A percentile compares a stretch with the other conserved stretches of the same genome.
Evolutionary conservation across 139 green algal genomes (phyloP).

Genomic region (Eudorina sp.): DNA sequence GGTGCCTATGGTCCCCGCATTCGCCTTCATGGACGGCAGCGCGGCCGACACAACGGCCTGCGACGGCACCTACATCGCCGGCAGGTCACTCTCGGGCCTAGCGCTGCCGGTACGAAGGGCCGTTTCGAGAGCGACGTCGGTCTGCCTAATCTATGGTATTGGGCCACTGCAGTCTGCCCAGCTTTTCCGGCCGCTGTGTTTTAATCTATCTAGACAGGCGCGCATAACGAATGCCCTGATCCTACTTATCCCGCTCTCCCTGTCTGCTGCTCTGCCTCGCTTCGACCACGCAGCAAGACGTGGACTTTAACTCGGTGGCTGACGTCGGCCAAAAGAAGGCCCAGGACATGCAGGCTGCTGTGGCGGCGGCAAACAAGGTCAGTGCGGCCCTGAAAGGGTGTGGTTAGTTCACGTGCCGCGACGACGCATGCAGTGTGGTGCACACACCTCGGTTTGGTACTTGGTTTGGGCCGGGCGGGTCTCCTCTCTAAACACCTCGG

Average conservation of each 20-base stretch:
- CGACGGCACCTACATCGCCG: constrained; percentile 15
- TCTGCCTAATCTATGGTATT: too few relatives aligned
- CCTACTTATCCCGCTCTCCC: not conserved
- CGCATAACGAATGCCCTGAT: too few relatives aligned
- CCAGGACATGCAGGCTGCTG: not conserved
- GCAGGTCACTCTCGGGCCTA: not conserved
- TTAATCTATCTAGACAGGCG: not conserved
- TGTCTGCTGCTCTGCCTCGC: not conserved
- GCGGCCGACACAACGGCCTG: not conserved
- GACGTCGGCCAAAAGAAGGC: not conserved
- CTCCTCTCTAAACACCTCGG: too few relatives aligned
- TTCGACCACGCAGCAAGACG: not conserved
- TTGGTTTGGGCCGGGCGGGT: too few relatives aligned
- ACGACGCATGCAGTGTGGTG: too few relatives aligned
- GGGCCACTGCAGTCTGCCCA: too few relatives aligned
- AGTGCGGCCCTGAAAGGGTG: too few relatives aligned
- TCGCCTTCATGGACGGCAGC: not conserved
- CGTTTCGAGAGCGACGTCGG: not conserved
- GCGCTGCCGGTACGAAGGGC: not conserved
- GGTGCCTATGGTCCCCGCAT: not conserved
- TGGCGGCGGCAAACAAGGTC: not conserved
- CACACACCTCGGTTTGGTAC: too few relatives aligned
- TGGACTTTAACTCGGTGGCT: too few relatives aligned
- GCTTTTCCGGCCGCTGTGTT: not conserved
- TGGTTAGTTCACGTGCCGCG: too few relatives aligned